Conservation (phyloP, 305 asterid genomes). For the Plantago coronopus region DNA sequence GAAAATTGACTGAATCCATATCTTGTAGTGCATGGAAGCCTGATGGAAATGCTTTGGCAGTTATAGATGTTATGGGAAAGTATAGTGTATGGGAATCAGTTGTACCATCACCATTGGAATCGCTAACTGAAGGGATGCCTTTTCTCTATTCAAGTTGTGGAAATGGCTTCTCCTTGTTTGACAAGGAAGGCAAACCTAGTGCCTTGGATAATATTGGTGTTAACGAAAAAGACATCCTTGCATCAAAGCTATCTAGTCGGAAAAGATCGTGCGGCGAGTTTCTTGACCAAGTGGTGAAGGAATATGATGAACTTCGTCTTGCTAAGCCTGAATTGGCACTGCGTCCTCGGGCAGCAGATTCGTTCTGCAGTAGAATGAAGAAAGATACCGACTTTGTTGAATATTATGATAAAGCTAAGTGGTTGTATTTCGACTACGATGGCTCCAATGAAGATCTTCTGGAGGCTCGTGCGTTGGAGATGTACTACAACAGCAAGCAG, state of each 20-base stretch:
- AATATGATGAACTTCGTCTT: too few species aligned
- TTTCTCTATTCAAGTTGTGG: conserved; percentile 40
- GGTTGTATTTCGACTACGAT: too few species aligned
- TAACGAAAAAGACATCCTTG: conserved; percentile 61
- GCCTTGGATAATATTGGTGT: conserved; percentile 75
- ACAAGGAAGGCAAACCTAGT: conserved; percentile 56
- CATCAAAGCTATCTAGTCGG: conserved; percentile 64
- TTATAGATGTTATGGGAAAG: conserved; percentile 82
- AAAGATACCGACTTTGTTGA: too few species aligned
- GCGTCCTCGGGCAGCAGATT: too few species aligned
- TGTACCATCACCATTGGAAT: conserved; percentile 85
- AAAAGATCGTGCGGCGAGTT: conserved; percentile 70
- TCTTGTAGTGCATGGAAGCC: conserved; percentile 93
- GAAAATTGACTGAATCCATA: conserved; percentile 70
- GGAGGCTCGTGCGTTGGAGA: too few species aligned
- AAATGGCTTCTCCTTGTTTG: conserved; percentile 68
- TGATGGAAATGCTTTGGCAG: conserved; percentile 85
- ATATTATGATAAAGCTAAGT: too few species aligned
- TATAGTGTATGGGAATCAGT: conserved; percentile 88
- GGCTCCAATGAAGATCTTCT: too few species aligned
- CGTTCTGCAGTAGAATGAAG: too few species aligned
- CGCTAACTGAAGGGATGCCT: conserved; percentile 92
- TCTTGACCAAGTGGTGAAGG: too few species aligned
- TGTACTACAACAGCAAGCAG: too few species aligned
- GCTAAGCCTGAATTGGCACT: too few species aligned